Conservation (phyloP, 2,329 filamentous ascomycete species). For the Aspergillus tubingensis region DNA sequence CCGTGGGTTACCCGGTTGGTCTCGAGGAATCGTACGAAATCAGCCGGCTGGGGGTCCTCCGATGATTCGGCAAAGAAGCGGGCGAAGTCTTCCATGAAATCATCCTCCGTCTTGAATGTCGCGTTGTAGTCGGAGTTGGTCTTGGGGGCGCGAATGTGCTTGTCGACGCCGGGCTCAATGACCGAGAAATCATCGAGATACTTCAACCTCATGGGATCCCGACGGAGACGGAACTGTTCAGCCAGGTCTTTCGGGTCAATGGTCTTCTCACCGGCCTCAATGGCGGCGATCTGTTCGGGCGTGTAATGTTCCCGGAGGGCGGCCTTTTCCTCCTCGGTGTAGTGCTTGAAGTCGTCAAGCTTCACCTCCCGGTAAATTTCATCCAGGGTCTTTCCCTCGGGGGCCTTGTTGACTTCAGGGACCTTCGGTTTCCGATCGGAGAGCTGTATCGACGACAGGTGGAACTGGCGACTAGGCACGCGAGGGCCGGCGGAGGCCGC, state of each 20-base stretch:
- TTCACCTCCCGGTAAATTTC: slow-evolving; percentile 26
- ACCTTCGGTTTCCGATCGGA: slow-evolving; percentile 43
- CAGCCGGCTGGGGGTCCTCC: slow-evolving; percentile 49
- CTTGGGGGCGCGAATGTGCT: slow-evolving; percentile 56
- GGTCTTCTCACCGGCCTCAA: slow-evolving; percentile 76
- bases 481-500: slow-evolving; percentile 40
- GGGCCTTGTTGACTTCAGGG: slow-evolving; percentile 9
- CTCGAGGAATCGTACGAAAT: slow-evolving; percentile 47
- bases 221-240: slow-evolving; percentile 69
- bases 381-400: slow-evolving; percentile 23
- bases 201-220: slow-evolving; percentile 69
- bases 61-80: slow-evolving; percentile 51
- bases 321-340: slow-evolving; percentile 66
- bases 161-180: slow-evolving; percentile 76
- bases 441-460: slow-evolving; percentile 44
- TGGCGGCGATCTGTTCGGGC: slow-evolving; percentile 75
- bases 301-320: slow-evolving; percentile 70
- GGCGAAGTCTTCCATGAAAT: slow-evolving; percentile 62
- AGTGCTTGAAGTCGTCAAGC: slow-evolving; percentile 53
- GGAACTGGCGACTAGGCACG: slow-evolving; percentile 52
- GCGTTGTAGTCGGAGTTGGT: slow-evolving; percentile 58
- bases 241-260: slow-evolving; percentile 74
- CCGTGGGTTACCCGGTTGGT: slow-evolving; percentile 54
- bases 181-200: slow-evolving; percentile 83
- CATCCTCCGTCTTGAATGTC: slow-evolving; percentile 62